These are phyloP conservation scores for Pontederia crassipes DNA, from an alignment of 176 grass and related monocot species.

Conservation along the genomic window DNA sequence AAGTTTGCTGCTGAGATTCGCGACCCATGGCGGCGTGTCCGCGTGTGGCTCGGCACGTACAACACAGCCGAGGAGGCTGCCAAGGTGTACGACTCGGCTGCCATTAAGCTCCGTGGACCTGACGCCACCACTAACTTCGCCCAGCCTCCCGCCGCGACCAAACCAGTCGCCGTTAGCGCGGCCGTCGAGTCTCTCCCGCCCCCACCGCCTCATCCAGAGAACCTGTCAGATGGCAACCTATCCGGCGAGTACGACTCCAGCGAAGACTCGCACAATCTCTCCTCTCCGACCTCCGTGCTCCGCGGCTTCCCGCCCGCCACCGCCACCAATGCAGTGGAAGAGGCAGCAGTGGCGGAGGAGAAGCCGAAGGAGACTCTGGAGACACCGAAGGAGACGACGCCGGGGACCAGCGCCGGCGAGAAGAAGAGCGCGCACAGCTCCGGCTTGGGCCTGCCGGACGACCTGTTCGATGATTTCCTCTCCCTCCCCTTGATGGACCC, in stretches of 20 bases:
- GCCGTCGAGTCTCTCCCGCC: not conserved
- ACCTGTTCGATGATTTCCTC: too few species aligned
- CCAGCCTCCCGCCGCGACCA: slow-evolving; percentile 6
- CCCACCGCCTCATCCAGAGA: slow-evolving; percentile 23
- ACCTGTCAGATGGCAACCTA: slow-evolving; percentile 20
- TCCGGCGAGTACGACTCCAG: slow-evolving; percentile 56
- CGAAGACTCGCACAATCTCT: slow-evolving; percentile 54
- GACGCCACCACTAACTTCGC: slow-evolving; percentile 84
- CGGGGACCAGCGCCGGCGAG: not conserved
- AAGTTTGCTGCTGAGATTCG: slow-evolving; percentile 99
- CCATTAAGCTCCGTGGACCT: slow-evolving; percentile 73
- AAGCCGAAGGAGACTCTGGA: not conserved
- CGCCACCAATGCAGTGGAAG: not conserved
- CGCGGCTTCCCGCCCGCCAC: slow-evolving; percentile 29
- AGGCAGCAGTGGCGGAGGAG: not conserved
- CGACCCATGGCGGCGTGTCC: slow-evolving; percentile 68
- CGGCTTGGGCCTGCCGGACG: not conserved
- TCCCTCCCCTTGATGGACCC: slow-evolving; percentile 21
- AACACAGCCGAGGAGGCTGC: slow-evolving; percentile 94
- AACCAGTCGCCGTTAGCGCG: not conserved
- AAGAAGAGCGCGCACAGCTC: slow-evolving; percentile 3
- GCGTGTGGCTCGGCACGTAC: slow-evolving; percentile 94
- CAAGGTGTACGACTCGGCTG: slow-evolving; percentile 78
- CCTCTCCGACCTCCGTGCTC: slow-evolving; percentile 84
- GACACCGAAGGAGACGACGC: not conserved